Conservation (phyloP, 768 basidiomycete genomes). For the Serendipita vermifera region DNA sequence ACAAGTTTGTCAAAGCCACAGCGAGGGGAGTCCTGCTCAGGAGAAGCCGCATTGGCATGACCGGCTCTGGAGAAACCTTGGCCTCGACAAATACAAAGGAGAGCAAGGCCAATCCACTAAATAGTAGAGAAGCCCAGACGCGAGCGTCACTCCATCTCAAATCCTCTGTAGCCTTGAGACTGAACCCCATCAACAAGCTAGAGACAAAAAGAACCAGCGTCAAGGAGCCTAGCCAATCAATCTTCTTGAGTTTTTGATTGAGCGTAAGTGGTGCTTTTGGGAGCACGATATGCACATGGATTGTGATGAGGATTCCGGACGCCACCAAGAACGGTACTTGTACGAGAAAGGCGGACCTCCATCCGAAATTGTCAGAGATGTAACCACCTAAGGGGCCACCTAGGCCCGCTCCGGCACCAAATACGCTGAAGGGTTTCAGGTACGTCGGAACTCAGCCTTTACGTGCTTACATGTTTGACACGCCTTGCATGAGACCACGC, state of each 20-base stretch:
- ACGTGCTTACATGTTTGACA: slow-evolving; percentile 81
- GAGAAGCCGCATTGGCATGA: slow-evolving; percentile 77
- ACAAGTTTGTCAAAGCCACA: slow-evolving; percentile 65
- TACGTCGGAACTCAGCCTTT: no score
- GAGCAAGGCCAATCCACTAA: slow-evolving; percentile 40
- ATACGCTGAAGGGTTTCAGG: slow-evolving; percentile 40
- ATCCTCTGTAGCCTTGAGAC: slow-evolving; percentile 65
- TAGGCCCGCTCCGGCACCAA: slow-evolving; percentile 55
- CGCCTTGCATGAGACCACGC: slow-evolving; percentile 82
- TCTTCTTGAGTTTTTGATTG: slow-evolving; percentile 54
- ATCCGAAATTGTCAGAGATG: slow-evolving; percentile 75
- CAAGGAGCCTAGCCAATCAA: slow-evolving; percentile 74
- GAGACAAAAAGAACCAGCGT: slow-evolving; percentile 64
- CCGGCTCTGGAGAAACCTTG: slow-evolving; percentile 64
- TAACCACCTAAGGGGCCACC: slow-evolving; percentile 75
- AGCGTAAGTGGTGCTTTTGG: slow-evolving; percentile 47
- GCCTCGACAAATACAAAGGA: slow-evolving; percentile 72
- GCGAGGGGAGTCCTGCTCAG: slow-evolving; percentile 68
- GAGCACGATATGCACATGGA: slow-evolving; percentile 66
- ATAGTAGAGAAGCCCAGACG: slow-evolving; percentile 50
- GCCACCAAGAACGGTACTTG: slow-evolving; percentile 70
- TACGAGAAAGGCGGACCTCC: slow-evolving; percentile 76
- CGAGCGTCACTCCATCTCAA: slow-evolving; percentile 61
- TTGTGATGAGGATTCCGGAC: slow-evolving; percentile 54
- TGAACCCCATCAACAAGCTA: slow-evolving; percentile 61